Evolutionary conservation across 345 rosid species (phyloP).

Genomic region (Gossypium sturtianum): DNA sequence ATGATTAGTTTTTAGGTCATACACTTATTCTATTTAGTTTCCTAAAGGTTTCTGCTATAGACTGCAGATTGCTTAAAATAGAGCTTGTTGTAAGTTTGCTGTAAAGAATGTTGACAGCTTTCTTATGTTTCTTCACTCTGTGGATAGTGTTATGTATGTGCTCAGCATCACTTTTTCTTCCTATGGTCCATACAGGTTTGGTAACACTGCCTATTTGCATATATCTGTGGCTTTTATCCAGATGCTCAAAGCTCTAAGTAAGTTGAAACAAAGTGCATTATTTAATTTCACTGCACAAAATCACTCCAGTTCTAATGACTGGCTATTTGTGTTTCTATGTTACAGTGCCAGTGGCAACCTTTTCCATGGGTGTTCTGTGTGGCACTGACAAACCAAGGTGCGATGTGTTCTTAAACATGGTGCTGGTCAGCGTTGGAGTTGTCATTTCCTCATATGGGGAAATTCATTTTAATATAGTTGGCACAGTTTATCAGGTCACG

Average conservation of each 20-base stretch:
- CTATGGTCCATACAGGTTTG: slow-evolving; percentile 56
- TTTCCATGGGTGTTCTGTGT: slow-evolving; percentile 73
- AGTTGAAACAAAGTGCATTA: slow-evolving; percentile 23
- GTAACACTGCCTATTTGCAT: slow-evolving; percentile 88
- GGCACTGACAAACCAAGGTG: slow-evolving; percentile 93
- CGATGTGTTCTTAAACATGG: slow-evolving; percentile 84
- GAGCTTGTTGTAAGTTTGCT: background rate
- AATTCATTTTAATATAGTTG: slow-evolving; percentile 85
- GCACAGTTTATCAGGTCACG: slow-evolving; percentile 88
- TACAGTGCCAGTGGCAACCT: slow-evolving; percentile 97
- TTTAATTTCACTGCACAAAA: slow-evolving; percentile 1
- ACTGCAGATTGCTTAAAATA: background rate
- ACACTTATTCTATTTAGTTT: slow-evolving; percentile 4
- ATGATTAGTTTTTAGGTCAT: background rate
- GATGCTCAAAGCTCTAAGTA: slow-evolving; percentile 98
- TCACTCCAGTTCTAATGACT: slow-evolving; percentile 10
- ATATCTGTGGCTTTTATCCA: slow-evolving; percentile 97
- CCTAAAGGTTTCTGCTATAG: slow-evolving; percentile 1
- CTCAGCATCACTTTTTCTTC: slow-evolving; percentile 11
- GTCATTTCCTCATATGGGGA: slow-evolving; percentile 92
- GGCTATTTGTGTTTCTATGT: slow-evolving; percentile 28
- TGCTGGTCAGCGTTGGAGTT: slow-evolving; percentile 94
- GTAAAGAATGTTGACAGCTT: background rate
- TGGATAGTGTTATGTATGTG: background rate
- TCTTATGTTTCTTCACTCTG: background rate